Evolutionary conservation across 768 basidiomycete species (phyloP), one percentile per base, ranked within the genome.

Genomic region (Leccinum boreale): DNA sequence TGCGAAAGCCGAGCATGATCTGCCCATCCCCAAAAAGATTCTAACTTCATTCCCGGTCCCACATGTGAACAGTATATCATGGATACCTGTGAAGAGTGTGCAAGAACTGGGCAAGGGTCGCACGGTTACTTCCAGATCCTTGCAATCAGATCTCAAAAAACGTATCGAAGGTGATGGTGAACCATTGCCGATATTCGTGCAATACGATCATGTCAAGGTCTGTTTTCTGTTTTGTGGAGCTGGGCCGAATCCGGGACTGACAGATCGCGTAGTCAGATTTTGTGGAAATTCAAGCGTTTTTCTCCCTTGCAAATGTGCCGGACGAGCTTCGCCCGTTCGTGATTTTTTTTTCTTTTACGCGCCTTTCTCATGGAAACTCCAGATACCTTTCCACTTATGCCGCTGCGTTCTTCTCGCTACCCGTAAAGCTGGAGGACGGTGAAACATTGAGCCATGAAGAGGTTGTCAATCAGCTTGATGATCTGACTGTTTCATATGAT

Each of bases 161-260:
- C 83, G 90, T 66, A 77, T 99, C 24, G 78, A 83, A 53, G 69
- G 75, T 3, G 94, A 97, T 62, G 88, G 87, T 3, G 68, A 78
- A 2, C 69, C 81, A 3, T 69, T 95, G 33, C 85, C 96, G 6
- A 95, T 94, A 75, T 95, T 94, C 69, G 84, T 96, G 10, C 89
- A 97, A 67, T 99, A 92, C 67, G 90, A 97, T 65, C 92, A 95
- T 71, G 93, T 96, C 50, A 83, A 93, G 78, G 94, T 90, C 74
- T 21, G 24, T 21, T 35, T 55, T 26, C 56, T 49, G 36, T 55
- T 31, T 55, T 50, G 36, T 53, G 53, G 46, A 24, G 17, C n/a
- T 33, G 23, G 47, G 26, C 52, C 31, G 26, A 21, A 11, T 33
- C 45, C 21, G 39, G 24, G 24, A 49, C 54, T 42, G 42, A 57